phyloP scores from a whole-genome alignment of 805 yeast species.

The Cyberlindnera americana region DNA sequence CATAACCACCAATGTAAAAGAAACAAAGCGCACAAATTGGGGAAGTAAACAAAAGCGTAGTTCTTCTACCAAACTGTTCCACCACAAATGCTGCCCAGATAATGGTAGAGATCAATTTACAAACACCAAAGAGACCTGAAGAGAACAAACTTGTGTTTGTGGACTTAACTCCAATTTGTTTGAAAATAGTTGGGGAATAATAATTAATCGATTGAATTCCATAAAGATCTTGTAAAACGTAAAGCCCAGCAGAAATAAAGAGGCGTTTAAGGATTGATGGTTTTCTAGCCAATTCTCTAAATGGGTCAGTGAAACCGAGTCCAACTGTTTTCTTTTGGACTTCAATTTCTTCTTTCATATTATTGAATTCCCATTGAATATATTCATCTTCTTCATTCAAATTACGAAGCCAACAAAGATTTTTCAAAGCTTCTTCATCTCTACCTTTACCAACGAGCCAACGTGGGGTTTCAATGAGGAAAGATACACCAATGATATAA shows the following conservation, averaged over 20 bases:
- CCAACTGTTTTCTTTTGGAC: conserved; percentile 29
- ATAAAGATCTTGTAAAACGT: conserved; percentile 42
- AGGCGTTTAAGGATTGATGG: conserved; percentile 34
- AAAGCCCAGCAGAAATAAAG: conserved; percentile 36
- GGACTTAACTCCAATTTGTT: conserved; percentile 45
- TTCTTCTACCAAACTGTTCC: conserved; percentile 43
- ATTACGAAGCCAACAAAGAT: conserved; percentile 36
- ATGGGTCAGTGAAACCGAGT: conserved; percentile 38
- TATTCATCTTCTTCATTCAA: conserved; percentile 38
- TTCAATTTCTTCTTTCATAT: conserved; percentile 28
- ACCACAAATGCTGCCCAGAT: conserved; percentile 43
- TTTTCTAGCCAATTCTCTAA: conserved; percentile 32
- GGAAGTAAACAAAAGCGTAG: conserved; percentile 36
- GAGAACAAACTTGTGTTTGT: conserved; percentile 43
- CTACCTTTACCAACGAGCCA: conserved; percentile 37
- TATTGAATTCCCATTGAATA: conserved; percentile 37
- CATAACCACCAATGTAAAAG: conserved; percentile 46
- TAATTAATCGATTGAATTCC: conserved; percentile 51
- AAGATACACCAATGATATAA: conserved; percentile 36
- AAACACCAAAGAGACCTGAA: conserved; percentile 50
- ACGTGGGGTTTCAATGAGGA: conserved; percentile 45
- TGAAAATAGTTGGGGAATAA: conserved; percentile 48
- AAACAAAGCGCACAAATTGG: conserved; percentile 40
- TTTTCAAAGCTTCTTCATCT: conserved; percentile 34
- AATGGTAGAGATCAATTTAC: conserved; percentile 43